phyloP scores from a whole-genome alignment of 768 basidiomycete species.

The Russula abietina region DNA sequence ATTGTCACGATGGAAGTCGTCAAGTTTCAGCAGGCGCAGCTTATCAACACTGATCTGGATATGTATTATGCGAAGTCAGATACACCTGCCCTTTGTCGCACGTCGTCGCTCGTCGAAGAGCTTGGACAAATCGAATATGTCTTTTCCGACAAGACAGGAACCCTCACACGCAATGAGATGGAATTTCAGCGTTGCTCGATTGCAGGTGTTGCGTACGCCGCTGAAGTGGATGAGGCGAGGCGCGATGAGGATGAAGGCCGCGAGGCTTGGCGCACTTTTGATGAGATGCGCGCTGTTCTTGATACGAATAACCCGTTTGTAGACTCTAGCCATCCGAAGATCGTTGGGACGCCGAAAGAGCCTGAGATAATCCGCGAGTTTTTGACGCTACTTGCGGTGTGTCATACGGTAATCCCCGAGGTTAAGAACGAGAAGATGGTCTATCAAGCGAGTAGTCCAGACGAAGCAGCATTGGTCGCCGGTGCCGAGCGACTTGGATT shows the following conservation, averaged over 20 bases:
- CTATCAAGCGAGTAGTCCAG: constrained; percentile 96
- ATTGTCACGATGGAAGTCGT: constrained; percentile 99
- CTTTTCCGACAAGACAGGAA: constrained; percentile 93
- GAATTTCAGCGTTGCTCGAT: constrained; percentile 90
- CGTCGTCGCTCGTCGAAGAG: constrained; percentile 96
- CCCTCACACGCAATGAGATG: constrained; percentile 97
- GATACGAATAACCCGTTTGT: constrained; percentile 53
- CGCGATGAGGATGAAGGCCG: constrained; percentile 52
- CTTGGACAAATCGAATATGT: constrained; percentile 97
- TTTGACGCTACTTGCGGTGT: constrained; percentile 65
- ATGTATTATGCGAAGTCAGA: constrained; percentile 97
- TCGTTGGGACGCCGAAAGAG: constrained; percentile 35
- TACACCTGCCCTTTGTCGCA: constrained; percentile 95
- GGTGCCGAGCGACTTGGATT: constrained; percentile 91
- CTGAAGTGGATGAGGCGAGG: constrained; percentile 80
- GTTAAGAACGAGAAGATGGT: constrained; percentile 80
- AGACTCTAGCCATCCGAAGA: constrained; percentile 33
- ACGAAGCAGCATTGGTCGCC: constrained; percentile 92
- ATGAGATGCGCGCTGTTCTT: constrained; percentile 56
- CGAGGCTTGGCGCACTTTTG: constrained; percentile 74
- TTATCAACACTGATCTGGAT: constrained; percentile 96
- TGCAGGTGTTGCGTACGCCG: constrained; percentile 84
- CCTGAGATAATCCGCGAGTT: constrained; percentile 32
- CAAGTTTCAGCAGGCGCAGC: constrained; percentile 94
- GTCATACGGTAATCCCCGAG: constrained; percentile 98